Conservation (phyloP, 345 rosid species). For the Cardamine occulta region DNA sequence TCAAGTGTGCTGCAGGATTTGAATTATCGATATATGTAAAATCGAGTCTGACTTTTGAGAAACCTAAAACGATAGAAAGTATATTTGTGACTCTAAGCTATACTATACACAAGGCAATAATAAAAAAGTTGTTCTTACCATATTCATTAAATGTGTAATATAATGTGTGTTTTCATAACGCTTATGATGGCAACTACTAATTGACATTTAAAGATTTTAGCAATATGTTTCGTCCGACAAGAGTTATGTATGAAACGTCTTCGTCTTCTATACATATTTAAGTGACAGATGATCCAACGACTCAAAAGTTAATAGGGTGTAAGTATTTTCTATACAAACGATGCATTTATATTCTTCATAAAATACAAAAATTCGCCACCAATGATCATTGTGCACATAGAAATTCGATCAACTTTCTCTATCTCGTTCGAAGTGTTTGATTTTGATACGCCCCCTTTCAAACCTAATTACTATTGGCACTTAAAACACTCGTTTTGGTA, state of each 20-base stretch:
- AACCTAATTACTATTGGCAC: background rate
- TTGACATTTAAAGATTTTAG: conserved; percentile 3
- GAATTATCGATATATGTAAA: conserved; percentile 16
- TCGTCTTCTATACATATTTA: background rate
- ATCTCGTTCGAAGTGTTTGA: background rate
- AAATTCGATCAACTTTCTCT: background rate
- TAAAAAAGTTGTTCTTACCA: conserved; percentile 4
- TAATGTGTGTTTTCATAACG: background rate
- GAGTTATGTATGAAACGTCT: background rate
- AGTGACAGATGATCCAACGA: background rate
- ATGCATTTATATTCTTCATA: background rate
- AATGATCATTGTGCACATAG: background rate
- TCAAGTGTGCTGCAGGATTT: conserved; percentile 4
- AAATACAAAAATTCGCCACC: background rate
- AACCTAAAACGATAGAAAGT: conserved; percentile 12
- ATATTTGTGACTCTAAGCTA: background rate
- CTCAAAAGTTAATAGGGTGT: background rate
- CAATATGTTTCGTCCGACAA: conserved; percentile 7
- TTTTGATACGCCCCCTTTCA: background rate
- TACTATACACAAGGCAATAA: background rate
- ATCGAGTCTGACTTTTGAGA: conserved; percentile 35
- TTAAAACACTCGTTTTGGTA: background rate
- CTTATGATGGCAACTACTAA: conserved; percentile 4
- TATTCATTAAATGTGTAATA: background rate
- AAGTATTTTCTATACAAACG: background rate